Percentiles rank a stretch among this genome's conserved stretches.
Evolutionary conservation across 169 alveolate genomes (phyloP).

Genomic region (Besnoitia besnoiti): DNA sequence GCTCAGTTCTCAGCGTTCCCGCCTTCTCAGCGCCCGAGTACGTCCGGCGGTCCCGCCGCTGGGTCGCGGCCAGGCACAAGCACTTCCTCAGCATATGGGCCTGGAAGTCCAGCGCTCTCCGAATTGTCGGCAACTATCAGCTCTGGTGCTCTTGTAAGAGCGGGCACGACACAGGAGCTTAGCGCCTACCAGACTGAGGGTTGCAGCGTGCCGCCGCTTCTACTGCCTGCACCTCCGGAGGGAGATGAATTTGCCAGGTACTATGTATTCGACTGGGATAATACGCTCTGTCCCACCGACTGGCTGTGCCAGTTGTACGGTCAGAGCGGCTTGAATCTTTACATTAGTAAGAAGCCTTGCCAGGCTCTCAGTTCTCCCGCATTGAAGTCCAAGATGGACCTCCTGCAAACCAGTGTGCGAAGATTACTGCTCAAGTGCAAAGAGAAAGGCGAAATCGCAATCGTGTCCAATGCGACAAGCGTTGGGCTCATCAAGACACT

Average conservation of each 20-base stretch:
- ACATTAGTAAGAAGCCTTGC: constrained; percentile 51
- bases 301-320: constrained; percentile 62
- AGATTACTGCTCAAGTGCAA: constrained; percentile 50
- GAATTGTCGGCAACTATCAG: background rate
- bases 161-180: constrained; percentile 18
- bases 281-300: constrained; percentile 66
- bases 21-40: constrained; percentile 7
- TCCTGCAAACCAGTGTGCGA: constrained; percentile 48
- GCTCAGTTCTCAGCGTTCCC: background rate
- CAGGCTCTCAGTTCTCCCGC: constrained; percentile 59
- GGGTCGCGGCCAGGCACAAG: background rate
- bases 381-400: constrained; percentile 36
- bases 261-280: constrained; percentile 66
- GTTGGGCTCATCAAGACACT: constrained; percentile 62
- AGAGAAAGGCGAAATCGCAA: constrained; percentile 57
- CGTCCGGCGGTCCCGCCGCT: background rate
- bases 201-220: background rate
- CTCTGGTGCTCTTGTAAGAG: background rate
- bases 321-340: constrained; percentile 50
- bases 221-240: background rate
- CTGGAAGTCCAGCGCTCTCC: background rate
- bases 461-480: constrained; percentile 63
- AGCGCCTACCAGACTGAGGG: background rate
- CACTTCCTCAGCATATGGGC: background rate
- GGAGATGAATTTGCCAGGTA: constrained; percentile 30